Conservation (phyloP, 768 basidiomycete genomes). For the Boletus reticuloceps region DNA sequence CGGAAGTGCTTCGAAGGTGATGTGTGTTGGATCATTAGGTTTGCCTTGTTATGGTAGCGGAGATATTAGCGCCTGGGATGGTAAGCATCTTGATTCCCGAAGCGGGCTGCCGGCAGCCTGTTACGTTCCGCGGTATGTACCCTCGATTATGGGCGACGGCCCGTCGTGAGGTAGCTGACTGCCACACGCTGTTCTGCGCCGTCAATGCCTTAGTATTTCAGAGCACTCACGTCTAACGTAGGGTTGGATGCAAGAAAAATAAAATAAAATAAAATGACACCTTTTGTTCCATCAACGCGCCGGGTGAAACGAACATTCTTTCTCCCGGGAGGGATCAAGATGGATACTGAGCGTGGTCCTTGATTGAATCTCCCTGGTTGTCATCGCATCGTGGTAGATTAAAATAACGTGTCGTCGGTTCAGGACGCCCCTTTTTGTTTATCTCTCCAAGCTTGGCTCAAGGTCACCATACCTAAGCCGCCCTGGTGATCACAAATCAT, state of each 20-base stretch:
- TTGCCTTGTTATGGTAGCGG: slow-evolving; percentile 8
- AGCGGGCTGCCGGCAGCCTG: slow-evolving; percentile 1
- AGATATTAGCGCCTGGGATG: neutral
- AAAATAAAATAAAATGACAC: neutral
- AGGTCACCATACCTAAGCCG: too few species aligned
- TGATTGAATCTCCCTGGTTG: neutral
- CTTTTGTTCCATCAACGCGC: neutral
- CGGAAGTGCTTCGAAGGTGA: slow-evolving; percentile 10
- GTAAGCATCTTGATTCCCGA: neutral
- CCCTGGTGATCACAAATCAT: neutral
- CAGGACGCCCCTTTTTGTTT: too few species aligned
- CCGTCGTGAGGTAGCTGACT: neutral
- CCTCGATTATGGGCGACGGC: neutral
- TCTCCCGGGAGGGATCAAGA: neutral
- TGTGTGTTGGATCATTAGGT: slow-evolving; percentile 1
- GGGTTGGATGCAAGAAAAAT: neutral
- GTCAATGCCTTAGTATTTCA: too few species aligned
- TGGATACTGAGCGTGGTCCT: neutral
- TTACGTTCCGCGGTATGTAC: neutral
- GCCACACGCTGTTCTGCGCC: neutral
- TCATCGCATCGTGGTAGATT: neutral
- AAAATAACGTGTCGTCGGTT: neutral
- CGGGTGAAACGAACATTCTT: neutral
- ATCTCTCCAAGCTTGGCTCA: too few species aligned
- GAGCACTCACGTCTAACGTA: neutral